phyloP scores from a whole-genome alignment of 805 yeast species.

The Candida andamanensis region DNA sequence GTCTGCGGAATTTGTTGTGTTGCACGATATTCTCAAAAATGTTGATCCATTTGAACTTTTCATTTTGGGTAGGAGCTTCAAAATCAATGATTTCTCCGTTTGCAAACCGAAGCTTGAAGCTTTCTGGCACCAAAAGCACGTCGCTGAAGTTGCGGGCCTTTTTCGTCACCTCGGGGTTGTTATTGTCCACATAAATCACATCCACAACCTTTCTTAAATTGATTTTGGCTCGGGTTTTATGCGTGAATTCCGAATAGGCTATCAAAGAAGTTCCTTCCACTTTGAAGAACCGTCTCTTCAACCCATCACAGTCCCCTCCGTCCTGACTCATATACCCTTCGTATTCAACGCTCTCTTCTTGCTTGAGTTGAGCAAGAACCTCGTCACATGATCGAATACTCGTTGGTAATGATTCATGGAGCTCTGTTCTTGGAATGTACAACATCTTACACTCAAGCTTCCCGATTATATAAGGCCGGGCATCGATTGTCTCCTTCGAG shows the following conservation, averaged over 20 bases:
- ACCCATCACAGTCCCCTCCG: constrained; percentile 80
- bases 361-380: constrained; percentile 25
- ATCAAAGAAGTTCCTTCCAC: constrained; percentile 66
- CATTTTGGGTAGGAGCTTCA: constrained; percentile 68
- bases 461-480: constrained; percentile 59
- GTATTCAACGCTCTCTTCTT: constrained; percentile 21
- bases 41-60: constrained; percentile 62
- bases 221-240: constrained; percentile 68
- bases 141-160: constrained; percentile 65
- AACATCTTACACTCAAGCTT: constrained; percentile 63
- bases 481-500: constrained; percentile 20
- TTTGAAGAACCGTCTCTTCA: constrained; percentile 72
- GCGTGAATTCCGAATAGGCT: constrained; percentile 70
- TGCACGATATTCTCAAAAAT: constrained; percentile 52
- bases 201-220: constrained; percentile 65
- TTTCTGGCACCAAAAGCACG: constrained; percentile 60
- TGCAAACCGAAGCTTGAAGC: constrained; percentile 68
- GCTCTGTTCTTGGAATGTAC: constrained; percentile 58
- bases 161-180: constrained; percentile 22
- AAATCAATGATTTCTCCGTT: constrained; percentile 82
- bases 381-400: constrained; percentile 50
- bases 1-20: constrained; percentile 54
- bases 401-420: constrained; percentile 61
- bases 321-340: constrained; percentile 81
- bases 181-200: constrained; percentile 42